Percentiles rank a stretch among this genome's conserved stretches.
Evolutionary conservation across 169 alveolate genomes (phyloP).

Genomic region (Plasmodium vivax): DNA sequence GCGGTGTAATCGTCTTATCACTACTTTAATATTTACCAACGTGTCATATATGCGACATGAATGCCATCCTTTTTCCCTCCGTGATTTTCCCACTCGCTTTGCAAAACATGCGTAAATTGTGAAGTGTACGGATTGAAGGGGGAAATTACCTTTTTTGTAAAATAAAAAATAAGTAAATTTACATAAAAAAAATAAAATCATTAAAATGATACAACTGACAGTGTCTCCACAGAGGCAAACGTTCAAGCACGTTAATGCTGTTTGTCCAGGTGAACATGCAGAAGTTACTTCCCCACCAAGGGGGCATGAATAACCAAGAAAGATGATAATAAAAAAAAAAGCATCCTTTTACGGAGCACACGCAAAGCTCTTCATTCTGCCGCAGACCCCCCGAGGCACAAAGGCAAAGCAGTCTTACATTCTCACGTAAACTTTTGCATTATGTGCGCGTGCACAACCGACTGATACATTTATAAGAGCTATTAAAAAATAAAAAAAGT

Average conservation of each 20-base stretch:
- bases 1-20: background rate
- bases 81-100: background rate
- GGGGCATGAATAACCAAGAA: background rate
- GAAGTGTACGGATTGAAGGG: background rate
- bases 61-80: background rate
- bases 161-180: too few species aligned
- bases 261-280: background rate
- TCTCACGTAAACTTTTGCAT: background rate
- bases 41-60: background rate
- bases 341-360: background rate
- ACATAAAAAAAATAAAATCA: background rate
- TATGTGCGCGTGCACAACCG: background rate
- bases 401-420: background rate
- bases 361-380: background rate
- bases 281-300: background rate
- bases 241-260: background rate
- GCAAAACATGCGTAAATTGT: background rate
- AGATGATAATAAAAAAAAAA: background rate
- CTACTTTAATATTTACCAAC: background rate
- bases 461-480: background rate
- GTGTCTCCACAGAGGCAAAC: background rate
- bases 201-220: background rate
- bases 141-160: background rate
- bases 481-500: background rate
- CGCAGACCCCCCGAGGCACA: background rate